These are phyloP conservation scores for Eucalyptus tenuipes DNA, from an alignment of 345 rosid genomes.

Conservation along the genomic window DNA sequence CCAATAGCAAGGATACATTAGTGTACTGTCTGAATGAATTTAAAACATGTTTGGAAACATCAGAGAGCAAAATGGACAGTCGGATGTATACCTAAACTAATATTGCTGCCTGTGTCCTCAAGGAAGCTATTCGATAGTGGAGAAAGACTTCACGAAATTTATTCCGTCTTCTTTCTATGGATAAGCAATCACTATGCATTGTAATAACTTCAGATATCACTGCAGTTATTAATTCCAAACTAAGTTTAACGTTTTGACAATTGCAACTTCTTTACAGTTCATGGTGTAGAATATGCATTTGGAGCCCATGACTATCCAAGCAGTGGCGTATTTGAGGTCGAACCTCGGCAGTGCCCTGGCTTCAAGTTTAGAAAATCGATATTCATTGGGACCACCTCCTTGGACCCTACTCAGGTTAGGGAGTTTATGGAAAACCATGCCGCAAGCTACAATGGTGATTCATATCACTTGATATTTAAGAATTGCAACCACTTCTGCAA, in stretches of 20 bases:
- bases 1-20: neutral
- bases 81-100: neutral
- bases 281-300: conserved; percentile 93
- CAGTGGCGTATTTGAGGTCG: conserved; percentile 92
- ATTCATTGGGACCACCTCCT: conserved; percentile 75
- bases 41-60: neutral
- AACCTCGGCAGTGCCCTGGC: conserved; percentile 89
- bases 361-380: conserved; percentile 88
- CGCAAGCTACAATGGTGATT: conserved; percentile 70
- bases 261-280: conserved; percentile 31
- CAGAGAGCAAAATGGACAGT: neutral
- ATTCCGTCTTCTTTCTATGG: neutral
- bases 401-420: conserved; percentile 73
- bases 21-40: neutral
- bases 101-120: neutral
- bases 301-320: conserved; percentile 91
- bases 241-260: neutral
- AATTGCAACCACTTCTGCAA: conserved; percentile 94
- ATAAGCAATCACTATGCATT: neutral
- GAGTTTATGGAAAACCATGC: conserved; percentile 79
- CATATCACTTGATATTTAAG: conserved; percentile 82
- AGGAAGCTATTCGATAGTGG: neutral
- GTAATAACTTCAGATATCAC: neutral
- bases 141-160: neutral
- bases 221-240: neutral